Conservation (phyloP, 306 rosid genomes). For the Acacia melanoxylon region DNA sequence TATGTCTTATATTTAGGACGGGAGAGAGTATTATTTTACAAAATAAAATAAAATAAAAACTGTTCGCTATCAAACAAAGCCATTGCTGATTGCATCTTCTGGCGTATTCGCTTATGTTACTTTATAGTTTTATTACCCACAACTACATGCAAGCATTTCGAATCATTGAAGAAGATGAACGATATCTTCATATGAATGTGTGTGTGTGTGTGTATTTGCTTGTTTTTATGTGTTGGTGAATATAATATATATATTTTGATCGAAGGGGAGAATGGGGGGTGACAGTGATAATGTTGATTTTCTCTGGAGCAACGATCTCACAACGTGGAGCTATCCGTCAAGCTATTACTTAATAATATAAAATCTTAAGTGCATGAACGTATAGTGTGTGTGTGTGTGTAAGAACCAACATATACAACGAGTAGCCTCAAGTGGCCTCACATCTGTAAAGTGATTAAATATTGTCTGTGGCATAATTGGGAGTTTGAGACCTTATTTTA, state of each 20-base stretch:
- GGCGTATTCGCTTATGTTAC: constrained; percentile 29
- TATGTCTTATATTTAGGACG: no score
- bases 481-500: background rate
- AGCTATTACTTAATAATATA: background rate
- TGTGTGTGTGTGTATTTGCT: background rate
- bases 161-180: background rate
- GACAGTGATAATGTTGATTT: constrained; percentile 10
- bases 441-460: constrained; percentile 24
- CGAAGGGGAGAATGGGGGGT: background rate
- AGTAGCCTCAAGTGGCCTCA: constrained; percentile 15
- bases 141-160: background rate
- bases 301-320: constrained; percentile 6
- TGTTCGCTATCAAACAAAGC: constrained; percentile 31
- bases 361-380: background rate
- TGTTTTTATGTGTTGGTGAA: constrained; percentile 4
- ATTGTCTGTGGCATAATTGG: background rate
- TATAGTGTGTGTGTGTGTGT: background rate
- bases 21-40: background rate
- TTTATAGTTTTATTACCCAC: background rate
- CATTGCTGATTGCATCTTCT: constrained; percentile 13
- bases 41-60: background rate
- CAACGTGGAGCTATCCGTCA: constrained; percentile 17
- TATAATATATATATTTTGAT: background rate
- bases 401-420: background rate
- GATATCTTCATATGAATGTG: background rate